These are phyloP conservation scores for Sequoiadendron giganteum DNA, from an alignment of 75 land plant genomes.

Conservation along the genomic window DNA sequence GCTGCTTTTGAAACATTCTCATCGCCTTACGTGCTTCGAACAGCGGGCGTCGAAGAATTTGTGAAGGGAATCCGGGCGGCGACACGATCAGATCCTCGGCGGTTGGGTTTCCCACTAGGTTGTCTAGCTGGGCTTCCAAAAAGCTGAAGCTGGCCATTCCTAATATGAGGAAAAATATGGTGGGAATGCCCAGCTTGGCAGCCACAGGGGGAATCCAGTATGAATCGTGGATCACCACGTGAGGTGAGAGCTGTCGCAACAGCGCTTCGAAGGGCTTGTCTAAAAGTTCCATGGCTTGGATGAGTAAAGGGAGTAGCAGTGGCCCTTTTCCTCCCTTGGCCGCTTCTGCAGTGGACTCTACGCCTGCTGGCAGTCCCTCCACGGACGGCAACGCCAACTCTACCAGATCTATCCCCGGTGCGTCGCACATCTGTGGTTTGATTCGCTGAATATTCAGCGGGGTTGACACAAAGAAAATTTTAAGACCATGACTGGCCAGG, in stretches of 20 bases:
- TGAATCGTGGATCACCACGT: background rate
- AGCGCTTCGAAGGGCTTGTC: background rate
- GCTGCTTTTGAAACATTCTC: background rate
- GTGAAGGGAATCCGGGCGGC: background rate
- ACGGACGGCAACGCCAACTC: background rate
- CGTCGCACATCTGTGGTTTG: background rate
- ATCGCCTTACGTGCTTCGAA: background rate
- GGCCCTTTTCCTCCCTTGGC: background rate
- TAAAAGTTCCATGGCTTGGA: background rate
- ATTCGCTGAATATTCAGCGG: background rate
- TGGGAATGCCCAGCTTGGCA: background rate
- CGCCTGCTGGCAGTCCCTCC: background rate
- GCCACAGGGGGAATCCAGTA: background rate
- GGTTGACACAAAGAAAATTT: background rate
- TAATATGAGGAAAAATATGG: background rate
- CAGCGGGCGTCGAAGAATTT: background rate
- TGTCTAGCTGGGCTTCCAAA: background rate
- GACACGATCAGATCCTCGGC: background rate
- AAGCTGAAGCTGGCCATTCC: background rate
- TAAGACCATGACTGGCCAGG: constrained; percentile 3
- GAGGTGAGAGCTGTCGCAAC: background rate
- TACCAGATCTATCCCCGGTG: background rate
- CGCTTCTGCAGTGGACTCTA: background rate
- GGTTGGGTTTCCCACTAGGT: background rate
- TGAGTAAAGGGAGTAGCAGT: background rate